Percentiles rank a stretch among this genome's conserved stretches.
These are phyloP conservation scores for Alternaria metachromatica DNA, from an alignment of 2,329 filamentous ascomycete species.

Conservation along the genomic window DNA sequence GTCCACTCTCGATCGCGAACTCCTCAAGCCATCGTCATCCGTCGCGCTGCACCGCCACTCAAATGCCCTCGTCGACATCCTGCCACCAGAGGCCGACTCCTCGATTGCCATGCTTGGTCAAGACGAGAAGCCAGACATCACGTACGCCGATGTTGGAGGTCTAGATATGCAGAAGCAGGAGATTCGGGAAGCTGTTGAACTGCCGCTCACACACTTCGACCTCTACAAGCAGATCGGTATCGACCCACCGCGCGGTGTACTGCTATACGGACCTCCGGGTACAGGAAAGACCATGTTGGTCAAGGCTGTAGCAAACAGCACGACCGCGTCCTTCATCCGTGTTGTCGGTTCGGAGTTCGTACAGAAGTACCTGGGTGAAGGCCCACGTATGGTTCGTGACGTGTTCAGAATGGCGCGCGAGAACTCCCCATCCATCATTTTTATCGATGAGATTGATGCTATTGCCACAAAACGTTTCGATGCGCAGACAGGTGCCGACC, in stretches of 20 bases:
- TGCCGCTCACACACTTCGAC: constrained; percentile 96
- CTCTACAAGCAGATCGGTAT: constrained; percentile 99
- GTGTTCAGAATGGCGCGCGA: constrained; percentile 99
- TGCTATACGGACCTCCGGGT: constrained; percentile 94
- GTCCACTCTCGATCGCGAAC: constrained; percentile 96
- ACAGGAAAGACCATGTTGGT: constrained; percentile 98
- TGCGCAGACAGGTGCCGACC: constrained; percentile 95
- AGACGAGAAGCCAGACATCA: constrained; percentile 97
- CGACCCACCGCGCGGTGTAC: constrained; percentile 92
- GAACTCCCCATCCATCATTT: constrained; percentile 98
- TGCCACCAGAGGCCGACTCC: constrained; percentile 97
- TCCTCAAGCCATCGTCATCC: constrained; percentile 96
- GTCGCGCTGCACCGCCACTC: constrained; percentile 98
- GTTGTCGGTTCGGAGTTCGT: constrained; percentile 99
- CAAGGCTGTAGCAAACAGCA: constrained; percentile 98
- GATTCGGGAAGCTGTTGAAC: constrained; percentile 95
- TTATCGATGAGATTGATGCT: constrained; percentile 99
- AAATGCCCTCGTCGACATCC: constrained; percentile 96
- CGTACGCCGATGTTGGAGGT: constrained; percentile 96
- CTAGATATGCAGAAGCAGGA: constrained; percentile 99
- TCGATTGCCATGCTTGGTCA: constrained; percentile 97
- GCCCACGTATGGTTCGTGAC: constrained; percentile 97
- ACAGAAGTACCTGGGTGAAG: constrained; percentile 97
- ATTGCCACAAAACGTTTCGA: constrained; percentile 99
- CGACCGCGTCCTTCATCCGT: constrained; percentile 96